Evolutionary conservation across 129 eudicot species (phyloP), one percentile per base, ranked within the genome.

Genomic region (Flaveria trinervia): DNA sequence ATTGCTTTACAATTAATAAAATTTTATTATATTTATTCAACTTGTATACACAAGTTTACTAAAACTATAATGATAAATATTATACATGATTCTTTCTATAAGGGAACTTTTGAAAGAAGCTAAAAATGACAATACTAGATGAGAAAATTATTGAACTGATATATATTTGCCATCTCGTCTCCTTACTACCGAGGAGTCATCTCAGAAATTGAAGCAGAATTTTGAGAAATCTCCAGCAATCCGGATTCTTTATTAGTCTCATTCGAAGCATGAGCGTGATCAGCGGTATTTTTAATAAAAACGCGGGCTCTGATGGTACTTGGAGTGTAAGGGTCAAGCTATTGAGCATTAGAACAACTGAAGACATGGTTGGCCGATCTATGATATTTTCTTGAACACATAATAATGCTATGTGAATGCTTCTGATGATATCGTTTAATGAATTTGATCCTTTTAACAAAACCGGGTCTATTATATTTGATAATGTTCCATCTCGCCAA

Each of bases 321-420:
- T 22, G 33, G 2, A 57, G 65, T 0, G 30, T 57, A 14, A 57
- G 16, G 33, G 65, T 22, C 36, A 20, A 22, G 33, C 65, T 57
- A 22, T 20, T 9, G 15, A 57, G 65, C 65, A 57, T 57, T 9
- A 57, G 28, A 57, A 22, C 65, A 9, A 57, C 33, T 5, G 5
- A 0, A 3, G 33, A 22, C 65, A 57, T 57, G 15, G 65, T 57
- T 22, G 65, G 65, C 15, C 65, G 10, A 11, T 22, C 15, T 2
- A 8, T 2, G 6, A 9, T 36, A 57, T 57, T 23, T 9, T 57
- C 1, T 57, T 57, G 65, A 57, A 57, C 33, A 10, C 65, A 57
- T 23, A 57, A 57, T 57, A 57, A 57, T 2, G 65, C 65, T 22
- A 57, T 57, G 33, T 57, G 65, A 22, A 57, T 22, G 65, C 65